phyloP scores from a whole-genome alignment of 2,329 filamentous ascomycete genomes.

The Neocucurbitaria cava region DNA sequence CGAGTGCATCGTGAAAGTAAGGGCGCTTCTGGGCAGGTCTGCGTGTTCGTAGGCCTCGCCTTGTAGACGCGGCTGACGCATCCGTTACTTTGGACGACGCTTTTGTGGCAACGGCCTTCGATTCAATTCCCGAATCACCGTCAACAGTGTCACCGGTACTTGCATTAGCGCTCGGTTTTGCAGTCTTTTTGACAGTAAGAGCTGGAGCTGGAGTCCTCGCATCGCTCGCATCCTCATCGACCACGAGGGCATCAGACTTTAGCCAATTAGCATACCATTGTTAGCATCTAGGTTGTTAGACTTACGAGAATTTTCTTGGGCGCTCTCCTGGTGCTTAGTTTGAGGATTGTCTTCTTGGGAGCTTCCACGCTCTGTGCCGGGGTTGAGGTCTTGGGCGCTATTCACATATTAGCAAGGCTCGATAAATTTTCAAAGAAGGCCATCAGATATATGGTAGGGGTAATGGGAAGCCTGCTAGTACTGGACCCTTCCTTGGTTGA shows the following conservation, averaged over 20 bases:
- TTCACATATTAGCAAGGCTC: constrained; percentile 2
- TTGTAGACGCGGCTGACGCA: constrained; percentile 26
- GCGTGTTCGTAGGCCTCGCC: constrained; percentile 42
- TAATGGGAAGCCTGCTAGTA: background rate
- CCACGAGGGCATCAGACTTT: constrained; percentile 29
- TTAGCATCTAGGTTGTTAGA: constrained; percentile 4
- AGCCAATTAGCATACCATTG: constrained; percentile 8
- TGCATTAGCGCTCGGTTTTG: constrained; percentile 8
- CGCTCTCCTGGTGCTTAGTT: constrained; percentile 27
- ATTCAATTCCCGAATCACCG: background rate
- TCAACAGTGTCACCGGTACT: constrained; percentile 6
- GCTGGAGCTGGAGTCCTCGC: constrained; percentile 10
- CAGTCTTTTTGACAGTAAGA: constrained; percentile 2
- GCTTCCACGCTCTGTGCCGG: constrained; percentile 14
- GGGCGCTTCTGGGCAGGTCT: constrained; percentile 45
- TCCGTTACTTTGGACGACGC: constrained; percentile 30
- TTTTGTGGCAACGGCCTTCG: constrained; percentile 13
- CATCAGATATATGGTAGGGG: background rate
- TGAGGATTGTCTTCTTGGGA: constrained; percentile 32
- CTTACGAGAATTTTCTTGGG: constrained; percentile 31
- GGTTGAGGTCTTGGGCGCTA: constrained; percentile 20
- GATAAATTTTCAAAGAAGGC: background rate
- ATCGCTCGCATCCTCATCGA: constrained; percentile 15
- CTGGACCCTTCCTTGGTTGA: background rate
- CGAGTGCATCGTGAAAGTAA: constrained; percentile 43